A percentile compares a stretch with the other conserved stretches of the same genome.
Conservation (phyloP, 139 green algal species). For the Chlorella ohadii region DNA sequence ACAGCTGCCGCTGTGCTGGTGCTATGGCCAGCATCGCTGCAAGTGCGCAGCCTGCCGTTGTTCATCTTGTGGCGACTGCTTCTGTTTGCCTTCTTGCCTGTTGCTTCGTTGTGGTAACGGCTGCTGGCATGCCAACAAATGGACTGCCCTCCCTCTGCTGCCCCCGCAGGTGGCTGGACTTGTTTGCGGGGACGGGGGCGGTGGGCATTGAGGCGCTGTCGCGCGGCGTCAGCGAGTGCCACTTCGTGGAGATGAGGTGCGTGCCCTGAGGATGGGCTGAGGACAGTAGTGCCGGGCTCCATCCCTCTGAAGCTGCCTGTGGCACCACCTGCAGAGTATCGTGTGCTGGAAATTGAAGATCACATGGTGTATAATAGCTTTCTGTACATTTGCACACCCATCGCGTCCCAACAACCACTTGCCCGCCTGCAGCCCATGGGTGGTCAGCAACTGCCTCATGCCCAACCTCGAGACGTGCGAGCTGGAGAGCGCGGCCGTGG, state of each 20-base stretch:
- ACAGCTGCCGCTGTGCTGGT: background rate
- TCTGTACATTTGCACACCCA: too few relatives aligned
- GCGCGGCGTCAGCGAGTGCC: slow-evolving; percentile 57
- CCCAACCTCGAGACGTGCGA: slow-evolving; percentile 61
- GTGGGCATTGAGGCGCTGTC: slow-evolving; percentile 74
- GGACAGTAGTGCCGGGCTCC: too few relatives aligned
- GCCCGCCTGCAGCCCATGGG: slow-evolving; percentile 69
- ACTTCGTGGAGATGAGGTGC: slow-evolving; percentile 89
- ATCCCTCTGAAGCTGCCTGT: too few relatives aligned
- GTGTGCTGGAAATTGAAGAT: too few relatives aligned
- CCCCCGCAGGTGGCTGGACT: slow-evolving; percentile 75
- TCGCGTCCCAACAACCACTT: too few relatives aligned
- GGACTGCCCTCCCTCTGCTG: too few relatives aligned
- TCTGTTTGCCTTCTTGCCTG: too few relatives aligned
- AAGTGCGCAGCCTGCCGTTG: background rate
- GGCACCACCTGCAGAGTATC: too few relatives aligned
- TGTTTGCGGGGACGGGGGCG: slow-evolving; percentile 83
- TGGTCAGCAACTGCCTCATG: slow-evolving; percentile 69
- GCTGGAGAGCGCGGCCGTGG: slow-evolving; percentile 35
- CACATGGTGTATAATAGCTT: too few relatives aligned
- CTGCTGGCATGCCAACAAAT: too few relatives aligned
- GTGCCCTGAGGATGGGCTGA: background rate
- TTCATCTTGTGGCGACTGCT: background rate
- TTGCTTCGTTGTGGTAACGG: too few relatives aligned
- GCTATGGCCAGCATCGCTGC: background rate